Conservation (phyloP, 768 basidiomycete species). For the Tylopilus vinaceipallidus region DNA sequence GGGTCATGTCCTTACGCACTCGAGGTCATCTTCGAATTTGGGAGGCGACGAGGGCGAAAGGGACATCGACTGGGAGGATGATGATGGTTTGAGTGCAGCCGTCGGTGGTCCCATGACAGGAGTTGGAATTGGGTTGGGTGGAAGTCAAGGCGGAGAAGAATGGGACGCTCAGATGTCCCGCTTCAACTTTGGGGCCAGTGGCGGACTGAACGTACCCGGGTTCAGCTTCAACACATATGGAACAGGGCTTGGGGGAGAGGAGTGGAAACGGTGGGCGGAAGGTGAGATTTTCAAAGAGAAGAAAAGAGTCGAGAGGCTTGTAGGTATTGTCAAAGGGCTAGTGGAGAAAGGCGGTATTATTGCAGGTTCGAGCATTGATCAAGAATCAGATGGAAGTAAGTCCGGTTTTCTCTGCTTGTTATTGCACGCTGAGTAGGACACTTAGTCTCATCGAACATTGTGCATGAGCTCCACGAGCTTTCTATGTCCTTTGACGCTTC, state of each 20-base stretch:
- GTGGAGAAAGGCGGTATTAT: conserved; percentile 49
- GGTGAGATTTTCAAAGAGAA: conserved; percentile 53
- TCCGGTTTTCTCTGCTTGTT: not conserved
- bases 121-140: conserved; percentile 12
- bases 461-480: conserved; percentile 30
- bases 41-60: conserved; percentile 26
- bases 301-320: conserved; percentile 60
- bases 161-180: conserved; percentile 23
- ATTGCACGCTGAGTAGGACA: conserved; percentile 3
- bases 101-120: conserved; percentile 8
- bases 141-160: conserved; percentile 21
- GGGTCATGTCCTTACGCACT: conserved; percentile 21
- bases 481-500: conserved; percentile 25
- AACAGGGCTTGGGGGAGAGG: conserved; percentile 13
- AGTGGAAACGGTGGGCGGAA: conserved; percentile 32
- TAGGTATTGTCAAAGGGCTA: conserved; percentile 53
- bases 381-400: conserved; percentile 17
- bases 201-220: conserved; percentile 13
- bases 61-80: conserved; percentile 31
- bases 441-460: conserved; percentile 18
- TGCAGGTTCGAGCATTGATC: conserved; percentile 1
- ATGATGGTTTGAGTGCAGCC: conserved; percentile 18
- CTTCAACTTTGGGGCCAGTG: conserved; percentile 11
- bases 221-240: conserved; percentile 11
- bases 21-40: conserved; percentile 29